phyloP scores from a whole-genome alignment of 768 basidiomycete genomes.

The Lanmaoa rubissima region DNA sequence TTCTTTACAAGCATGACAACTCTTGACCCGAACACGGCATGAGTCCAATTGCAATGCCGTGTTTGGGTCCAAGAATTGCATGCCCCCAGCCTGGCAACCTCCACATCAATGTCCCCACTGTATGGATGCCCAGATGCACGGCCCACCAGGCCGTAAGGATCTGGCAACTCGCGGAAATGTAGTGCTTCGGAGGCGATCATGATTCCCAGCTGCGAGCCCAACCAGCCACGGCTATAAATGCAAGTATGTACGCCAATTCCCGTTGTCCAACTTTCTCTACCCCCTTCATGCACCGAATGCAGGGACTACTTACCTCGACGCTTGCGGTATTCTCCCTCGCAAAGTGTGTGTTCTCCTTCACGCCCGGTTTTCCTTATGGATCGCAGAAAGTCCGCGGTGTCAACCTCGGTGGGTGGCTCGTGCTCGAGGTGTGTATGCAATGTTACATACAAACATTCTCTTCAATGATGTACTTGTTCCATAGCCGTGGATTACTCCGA shows the following conservation, averaged over 20 bases:
- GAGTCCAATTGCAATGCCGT: constrained; percentile 4
- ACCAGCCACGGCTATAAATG: constrained; percentile 18
- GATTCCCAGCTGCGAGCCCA: not conserved
- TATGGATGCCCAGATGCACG: constrained; percentile 1
- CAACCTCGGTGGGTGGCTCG: constrained; percentile 71
- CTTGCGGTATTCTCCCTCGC: constrained; percentile 32
- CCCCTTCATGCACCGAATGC: constrained; percentile 41
- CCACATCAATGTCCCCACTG: not conserved
- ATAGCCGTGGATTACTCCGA: constrained; percentile 79
- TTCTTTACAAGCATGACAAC: not conserved
- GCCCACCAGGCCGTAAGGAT: not conserved
- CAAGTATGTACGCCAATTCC: not conserved
- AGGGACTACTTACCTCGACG: constrained; percentile 8
- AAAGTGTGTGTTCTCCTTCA: constrained; percentile 33
- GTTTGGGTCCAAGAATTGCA: not conserved
- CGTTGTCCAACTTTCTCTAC: constrained; percentile 27
- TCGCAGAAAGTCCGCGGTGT: constrained; percentile 75
- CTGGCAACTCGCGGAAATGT: constrained; percentile 6
- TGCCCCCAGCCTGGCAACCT: not conserved
- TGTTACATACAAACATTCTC: not conserved
- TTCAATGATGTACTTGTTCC: constrained; percentile 40
- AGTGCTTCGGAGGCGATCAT: not conserved
- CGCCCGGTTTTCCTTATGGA: constrained; percentile 70
- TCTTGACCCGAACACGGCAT: not conserved
- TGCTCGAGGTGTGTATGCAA: constrained; percentile 43